Base-by-base conservation (phyloP, 208 protist genomes). In the Trypanosoma theileri region DNA sequence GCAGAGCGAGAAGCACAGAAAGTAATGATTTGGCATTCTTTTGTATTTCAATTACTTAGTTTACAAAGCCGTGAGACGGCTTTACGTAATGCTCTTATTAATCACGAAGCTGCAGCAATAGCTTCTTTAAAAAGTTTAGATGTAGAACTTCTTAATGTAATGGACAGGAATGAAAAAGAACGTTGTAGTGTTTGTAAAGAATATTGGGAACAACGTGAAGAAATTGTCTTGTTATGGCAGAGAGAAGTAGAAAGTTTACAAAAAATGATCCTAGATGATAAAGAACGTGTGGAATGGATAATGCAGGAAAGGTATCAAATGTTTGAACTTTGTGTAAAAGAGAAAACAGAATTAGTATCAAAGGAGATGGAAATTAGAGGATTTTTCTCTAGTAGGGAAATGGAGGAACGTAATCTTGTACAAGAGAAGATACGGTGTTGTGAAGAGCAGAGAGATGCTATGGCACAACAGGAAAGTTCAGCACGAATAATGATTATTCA, bases 341-440 rank as follows among this genome's bases (percentile, higher is more conserved):
- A 66, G 35, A 73, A 57, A 50, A 10, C 44, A 28, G 53, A 67
- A 26, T 26, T 69, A 42, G 24, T 13, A 1, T 22, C 14, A 13
- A 61, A 75, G 45, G 69, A 80, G n/a, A 46, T 67, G 41, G 45
- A 62, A 41, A n/a, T 11, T 3, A 67, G 75, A 13, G 68, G 66
- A 61, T 10, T 63, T 50, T 14, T 76, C 44, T 60, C 77, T 26
- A 66, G 63, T 28, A 59, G 59, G 21, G 69, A 68, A 53, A 19
- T 48, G 1, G 55, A 73, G 50, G 65, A 79, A 54, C 31, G 16
- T 24, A 19, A 75, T 19, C 35, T 71, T 51, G 42, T 79, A 0
- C 48, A 60, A 52, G 75, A 83, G 60, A 78, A 66, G 12, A 50
- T 65, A 14, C 75, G 52, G 17, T 45, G 85, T 14, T 69, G 71